These are phyloP conservation scores for Pistacia integerrima DNA, from an alignment of 345 rosid genomes.

Conservation along the genomic window DNA sequence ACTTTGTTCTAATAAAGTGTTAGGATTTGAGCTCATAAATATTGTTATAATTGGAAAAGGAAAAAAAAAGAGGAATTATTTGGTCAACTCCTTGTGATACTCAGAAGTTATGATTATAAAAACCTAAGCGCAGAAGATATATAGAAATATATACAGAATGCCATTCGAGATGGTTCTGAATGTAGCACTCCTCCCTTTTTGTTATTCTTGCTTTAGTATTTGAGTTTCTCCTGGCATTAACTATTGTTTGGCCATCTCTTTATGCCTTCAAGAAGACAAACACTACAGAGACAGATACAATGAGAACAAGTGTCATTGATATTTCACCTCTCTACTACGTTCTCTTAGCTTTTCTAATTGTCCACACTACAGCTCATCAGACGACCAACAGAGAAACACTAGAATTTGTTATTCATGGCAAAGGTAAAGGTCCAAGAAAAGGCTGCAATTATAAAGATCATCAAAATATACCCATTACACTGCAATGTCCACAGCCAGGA, in stretches of 20 bases:
- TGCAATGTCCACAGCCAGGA: slow-evolving; percentile 25
- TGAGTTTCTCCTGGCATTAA: slow-evolving; percentile 5
- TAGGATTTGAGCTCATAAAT: too few relatives aligned
- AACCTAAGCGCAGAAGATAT: not conserved
- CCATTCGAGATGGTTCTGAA: not conserved
- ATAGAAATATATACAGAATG: not conserved
- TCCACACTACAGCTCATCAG: slow-evolving; percentile 2
- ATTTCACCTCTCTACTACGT: not conserved
- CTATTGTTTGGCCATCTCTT: slow-evolving; percentile 11
- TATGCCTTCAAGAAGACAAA: not conserved
- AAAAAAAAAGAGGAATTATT: too few relatives aligned
- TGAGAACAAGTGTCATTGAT: not conserved
- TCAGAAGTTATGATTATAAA: too few relatives aligned
- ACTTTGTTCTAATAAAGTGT: too few relatives aligned
- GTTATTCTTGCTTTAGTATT: not conserved
- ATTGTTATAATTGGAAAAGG: too few relatives aligned
- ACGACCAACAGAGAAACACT: slow-evolving; percentile 4
- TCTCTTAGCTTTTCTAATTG: slow-evolving; percentile 17
- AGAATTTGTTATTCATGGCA: slow-evolving; percentile 3
- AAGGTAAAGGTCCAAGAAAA: not conserved
- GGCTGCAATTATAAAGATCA: slow-evolving; percentile 25
- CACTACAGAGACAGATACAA: not conserved
- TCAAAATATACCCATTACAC: slow-evolving; percentile 8
- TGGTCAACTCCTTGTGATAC: too few relatives aligned
- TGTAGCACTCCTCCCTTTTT: not conserved